Base-by-base conservation (phyloP, 169 alveolate species). In the Eimeria brunetti region DNA sequence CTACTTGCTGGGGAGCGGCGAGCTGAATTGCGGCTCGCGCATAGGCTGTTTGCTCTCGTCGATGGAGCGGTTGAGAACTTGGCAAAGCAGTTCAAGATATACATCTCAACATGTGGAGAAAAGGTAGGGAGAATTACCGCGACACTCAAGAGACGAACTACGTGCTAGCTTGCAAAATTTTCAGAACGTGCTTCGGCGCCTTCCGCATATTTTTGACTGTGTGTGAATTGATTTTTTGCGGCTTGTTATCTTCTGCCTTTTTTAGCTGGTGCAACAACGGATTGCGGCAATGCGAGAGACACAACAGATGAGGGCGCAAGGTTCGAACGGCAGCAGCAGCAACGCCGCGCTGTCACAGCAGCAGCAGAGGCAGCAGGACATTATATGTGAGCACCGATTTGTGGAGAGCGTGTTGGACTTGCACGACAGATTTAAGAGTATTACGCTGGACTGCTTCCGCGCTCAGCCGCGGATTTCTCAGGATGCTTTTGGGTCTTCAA, bases 21-120 rank as follows among this genome's bases (percentile, higher is more conserved):
- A 41, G 91, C 75, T 62, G 97, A 88, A 27, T 89, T 90, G 44
- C 51, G 90, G 27, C 88, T 78, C 71, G 91, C 91, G 62, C 96
- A 95, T 84, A 73, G 95, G 18, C 96, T 95, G 67, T 95, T 96
- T 86, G 94, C 97, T 24, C 76, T 88, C 81, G 95, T 93, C 53
- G 94, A 88, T 67, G 95, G 95, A 64, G 97, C 97, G 33, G 95
- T 86, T 27, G 96, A 93, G 36, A 94, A 91, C 51, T 67, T 96
- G 67, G 95, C 96, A 67, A 58, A 49, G 60, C 96, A 94, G 58
- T 95, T 96, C 89, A 95, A 95, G 89, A 38, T 78, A 64, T 96
- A 94, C 69, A 81, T 96, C 24, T 58, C 96, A 8, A 95, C 91
- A 56, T 89, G 95, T 67, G 97, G 97, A 71, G 91, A 94, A 62